A percentile compares a stretch with the other conserved stretches of the same genome.
These are phyloP conservation scores for Madurella mycetomatis DNA, from an alignment of 2,329 filamentous ascomycete genomes.

Conservation along the genomic window DNA sequence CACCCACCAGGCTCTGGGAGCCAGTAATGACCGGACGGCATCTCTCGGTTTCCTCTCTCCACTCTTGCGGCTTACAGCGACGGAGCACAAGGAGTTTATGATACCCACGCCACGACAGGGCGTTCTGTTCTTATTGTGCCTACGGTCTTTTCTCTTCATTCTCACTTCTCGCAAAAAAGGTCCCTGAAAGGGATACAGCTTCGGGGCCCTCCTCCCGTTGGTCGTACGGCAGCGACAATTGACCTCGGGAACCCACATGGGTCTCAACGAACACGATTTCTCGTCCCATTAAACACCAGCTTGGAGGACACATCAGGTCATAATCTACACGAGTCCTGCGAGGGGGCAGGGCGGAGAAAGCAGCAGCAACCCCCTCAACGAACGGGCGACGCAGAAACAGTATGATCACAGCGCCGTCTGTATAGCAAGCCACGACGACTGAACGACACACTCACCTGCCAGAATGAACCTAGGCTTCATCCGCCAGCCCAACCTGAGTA, in stretches of 20 bases:
- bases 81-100: constrained; percentile 11
- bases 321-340: no score
- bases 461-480: constrained; percentile 17
- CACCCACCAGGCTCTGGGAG: constrained; percentile 17
- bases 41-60: neutral
- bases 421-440: neutral
- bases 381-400: neutral
- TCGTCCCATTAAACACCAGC: no score
- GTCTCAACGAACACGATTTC: no score
- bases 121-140: no score
- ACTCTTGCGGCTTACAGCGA: neutral
- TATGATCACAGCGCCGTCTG: neutral
- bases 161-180: neutral
- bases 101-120: constrained; percentile 7
- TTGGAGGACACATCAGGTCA: no score
- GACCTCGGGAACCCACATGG: no score
- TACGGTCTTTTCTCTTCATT: neutral
- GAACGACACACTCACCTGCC: neutral
- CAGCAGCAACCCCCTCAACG: no score
- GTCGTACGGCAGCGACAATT: no score
- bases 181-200: neutral
- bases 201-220: no score
- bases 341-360: no score
- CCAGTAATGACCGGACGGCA: constrained; percentile 14
- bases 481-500: constrained; percentile 12